Conservation (phyloP, 768 basidiomycete genomes). For the Collybia sp. region DNA sequence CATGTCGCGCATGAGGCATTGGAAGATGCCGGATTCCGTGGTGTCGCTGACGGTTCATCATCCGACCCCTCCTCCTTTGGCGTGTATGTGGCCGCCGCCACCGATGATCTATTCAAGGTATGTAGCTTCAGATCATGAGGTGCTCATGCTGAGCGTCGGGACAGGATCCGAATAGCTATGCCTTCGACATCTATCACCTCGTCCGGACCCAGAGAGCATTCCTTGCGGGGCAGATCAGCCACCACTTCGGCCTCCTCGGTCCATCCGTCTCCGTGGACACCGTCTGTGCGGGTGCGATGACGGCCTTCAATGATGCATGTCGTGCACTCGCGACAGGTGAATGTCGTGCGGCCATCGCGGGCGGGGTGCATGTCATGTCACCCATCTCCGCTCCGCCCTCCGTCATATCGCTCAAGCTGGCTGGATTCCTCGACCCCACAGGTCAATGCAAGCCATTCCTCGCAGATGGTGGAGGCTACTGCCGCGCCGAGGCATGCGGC, state of each 20-base stretch:
- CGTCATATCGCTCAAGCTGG: background rate
- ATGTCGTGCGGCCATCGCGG: conserved; percentile 5
- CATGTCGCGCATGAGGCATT: conserved; percentile 5
- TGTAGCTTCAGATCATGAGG: background rate
- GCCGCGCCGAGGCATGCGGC: conserved; percentile 41
- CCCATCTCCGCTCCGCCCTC: conserved; percentile 2
- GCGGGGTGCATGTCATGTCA: conserved; percentile 5
- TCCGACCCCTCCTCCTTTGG: conserved; percentile 3
- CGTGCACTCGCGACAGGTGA: conserved; percentile 6
- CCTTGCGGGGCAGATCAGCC: conserved; percentile 4
- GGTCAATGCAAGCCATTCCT: conserved; percentile 50
- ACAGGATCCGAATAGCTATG: conserved; percentile 3
- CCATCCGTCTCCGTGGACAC: conserved; percentile 10
- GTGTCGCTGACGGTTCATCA: conserved; percentile 1
- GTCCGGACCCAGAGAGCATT: conserved; percentile 3
- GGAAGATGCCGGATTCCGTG: conserved; percentile 5
- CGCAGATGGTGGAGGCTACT: conserved; percentile 42
- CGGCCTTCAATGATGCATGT: conserved; percentile 8
- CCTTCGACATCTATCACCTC: conserved; percentile 4
- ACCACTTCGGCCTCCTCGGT: conserved; percentile 9
- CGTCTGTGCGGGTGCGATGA: conserved; percentile 8
- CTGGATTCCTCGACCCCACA: conserved; percentile 31
- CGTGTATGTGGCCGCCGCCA: conserved; percentile 1
- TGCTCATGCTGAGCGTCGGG: background rate
- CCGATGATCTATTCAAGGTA: conserved; percentile 4